A percentile compares a stretch with the other conserved stretches of the same genome.
phyloP scores from a whole-genome alignment of 352 stramenopile species.

The Pythium insidiosum region DNA sequence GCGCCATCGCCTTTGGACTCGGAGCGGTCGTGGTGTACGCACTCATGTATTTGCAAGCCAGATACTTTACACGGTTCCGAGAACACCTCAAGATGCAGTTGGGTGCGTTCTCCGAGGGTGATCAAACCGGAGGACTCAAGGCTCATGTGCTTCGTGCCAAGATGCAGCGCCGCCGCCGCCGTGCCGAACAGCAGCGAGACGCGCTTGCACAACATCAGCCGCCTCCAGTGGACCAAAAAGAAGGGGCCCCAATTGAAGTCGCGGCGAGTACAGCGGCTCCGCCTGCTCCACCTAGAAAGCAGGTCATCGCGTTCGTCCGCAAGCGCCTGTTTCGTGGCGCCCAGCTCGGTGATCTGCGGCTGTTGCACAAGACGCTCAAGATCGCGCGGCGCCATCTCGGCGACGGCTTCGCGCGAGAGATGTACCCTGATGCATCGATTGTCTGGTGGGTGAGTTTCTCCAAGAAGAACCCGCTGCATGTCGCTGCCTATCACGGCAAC shows the following conservation, averaged over 20 bases:
- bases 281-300: conserved; percentile 15
- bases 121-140: conserved; percentile 75
- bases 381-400: conserved; percentile 49
- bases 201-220: conserved; percentile 14
- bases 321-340: conserved; percentile 72
- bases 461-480: conserved; percentile 81
- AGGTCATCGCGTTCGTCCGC: conserved; percentile 39
- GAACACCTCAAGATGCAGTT: conserved; percentile 84
- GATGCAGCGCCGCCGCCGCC: conserved; percentile 23
- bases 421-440: conserved; percentile 65
- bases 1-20: conserved; percentile 37
- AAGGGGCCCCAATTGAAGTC: too few relatives aligned
- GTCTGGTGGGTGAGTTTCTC: conserved; percentile 56
- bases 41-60: conserved; percentile 57
- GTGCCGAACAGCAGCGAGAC: conserved; percentile 22
- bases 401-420: conserved; percentile 36
- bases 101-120: conserved; percentile 70
- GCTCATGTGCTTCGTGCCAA: conserved; percentile 57
- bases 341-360: conserved; percentile 51
- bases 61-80: conserved; percentile 65
- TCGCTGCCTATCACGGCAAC: conserved; percentile 73
- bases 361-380: conserved; percentile 45
- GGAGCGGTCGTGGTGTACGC: conserved; percentile 42
- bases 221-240: too few relatives aligned
- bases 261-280: too few relatives aligned